phyloP scores from a whole-genome alignment of 306 rosid species.

The Canavalia ensiformis region DNA sequence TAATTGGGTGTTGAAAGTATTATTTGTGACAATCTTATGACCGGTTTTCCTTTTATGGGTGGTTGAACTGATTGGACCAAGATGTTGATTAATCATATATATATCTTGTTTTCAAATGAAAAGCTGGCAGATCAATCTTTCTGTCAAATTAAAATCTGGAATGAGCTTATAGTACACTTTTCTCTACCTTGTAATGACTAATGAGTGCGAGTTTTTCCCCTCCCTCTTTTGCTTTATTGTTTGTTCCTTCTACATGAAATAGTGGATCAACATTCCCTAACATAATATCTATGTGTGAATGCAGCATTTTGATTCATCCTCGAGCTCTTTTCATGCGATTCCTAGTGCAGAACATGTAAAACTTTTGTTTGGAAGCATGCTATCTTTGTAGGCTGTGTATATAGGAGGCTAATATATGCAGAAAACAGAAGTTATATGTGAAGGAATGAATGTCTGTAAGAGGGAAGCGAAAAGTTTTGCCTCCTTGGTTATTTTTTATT shows the following conservation, averaged over 20 bases:
- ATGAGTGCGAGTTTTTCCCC: background rate
- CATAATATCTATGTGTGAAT: slow-evolving; percentile 36
- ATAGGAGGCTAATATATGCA: slow-evolving; percentile 17
- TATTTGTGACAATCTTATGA: background rate
- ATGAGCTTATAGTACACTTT: background rate
- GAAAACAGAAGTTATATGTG: slow-evolving; percentile 14
- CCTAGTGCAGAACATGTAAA: slow-evolving; percentile 27
- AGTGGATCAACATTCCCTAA: slow-evolving; percentile 2
- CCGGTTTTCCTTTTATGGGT: background rate
- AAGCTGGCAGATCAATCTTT: slow-evolving; percentile 22
- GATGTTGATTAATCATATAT: slow-evolving; percentile 8
- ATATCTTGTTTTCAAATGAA: background rate
- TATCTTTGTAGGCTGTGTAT: slow-evolving; percentile 31
- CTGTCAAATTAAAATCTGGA: slow-evolving; percentile 5
- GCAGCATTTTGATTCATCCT: slow-evolving; percentile 38
- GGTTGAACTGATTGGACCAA: slow-evolving; percentile 11
- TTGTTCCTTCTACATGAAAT: background rate
- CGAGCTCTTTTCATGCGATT: background rate
- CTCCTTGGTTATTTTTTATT: background rate
- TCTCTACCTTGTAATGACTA: background rate
- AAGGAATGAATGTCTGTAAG: slow-evolving; percentile 24
- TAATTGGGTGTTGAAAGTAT: slow-evolving; percentile 1
- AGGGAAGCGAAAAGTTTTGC: slow-evolving; percentile 33
- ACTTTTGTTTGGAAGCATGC: slow-evolving; percentile 28
- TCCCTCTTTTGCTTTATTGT: background rate